A percentile compares a stretch with the other conserved stretches of the same genome.
Conservation (phyloP, 1,139 yeast species). For the Pichia sp. region DNA sequence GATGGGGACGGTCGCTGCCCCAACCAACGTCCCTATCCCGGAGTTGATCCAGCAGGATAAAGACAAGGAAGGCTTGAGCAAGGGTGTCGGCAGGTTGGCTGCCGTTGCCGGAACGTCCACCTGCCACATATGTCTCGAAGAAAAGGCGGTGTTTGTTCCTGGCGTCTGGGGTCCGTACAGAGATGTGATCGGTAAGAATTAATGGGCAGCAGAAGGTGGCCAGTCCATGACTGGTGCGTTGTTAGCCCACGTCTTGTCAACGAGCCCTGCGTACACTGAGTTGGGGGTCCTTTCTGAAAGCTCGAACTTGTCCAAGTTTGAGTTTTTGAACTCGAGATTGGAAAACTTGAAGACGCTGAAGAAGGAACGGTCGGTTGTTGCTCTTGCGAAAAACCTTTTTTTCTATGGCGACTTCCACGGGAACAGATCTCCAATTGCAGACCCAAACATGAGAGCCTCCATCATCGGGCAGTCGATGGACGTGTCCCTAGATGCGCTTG, state of each 20-base stretch:
- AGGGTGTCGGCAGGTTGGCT: constrained; percentile 81
- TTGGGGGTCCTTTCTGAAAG: constrained; percentile 48
- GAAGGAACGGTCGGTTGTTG: constrained; percentile 64
- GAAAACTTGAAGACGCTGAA: constrained; percentile 60
- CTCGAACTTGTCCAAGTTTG: constrained; percentile 72
- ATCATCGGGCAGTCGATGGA: constrained; percentile 94
- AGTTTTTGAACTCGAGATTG: constrained; percentile 68
- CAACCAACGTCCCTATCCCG: constrained; percentile 49
- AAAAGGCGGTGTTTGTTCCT: constrained; percentile 80
- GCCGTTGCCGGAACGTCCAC: constrained; percentile 99
- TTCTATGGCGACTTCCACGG: constrained; percentile 97
- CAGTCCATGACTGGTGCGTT: constrained; percentile 96
- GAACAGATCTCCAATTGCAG: constrained; percentile 94
- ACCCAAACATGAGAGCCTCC: constrained; percentile 88
- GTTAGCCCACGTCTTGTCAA: constrained; percentile 80
- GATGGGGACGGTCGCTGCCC: constrained; percentile 97
- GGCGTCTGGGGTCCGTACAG: constrained; percentile 99
- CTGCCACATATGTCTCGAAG: constrained; percentile 86
- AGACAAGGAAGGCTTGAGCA: constrained; percentile 43
- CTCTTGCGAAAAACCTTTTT: constrained; percentile 78
- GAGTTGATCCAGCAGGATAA: constrained; percentile 39
- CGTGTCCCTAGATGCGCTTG: constrained; percentile 74
- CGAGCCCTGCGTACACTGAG: constrained; percentile 83
- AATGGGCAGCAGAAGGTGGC: constrained; percentile 99
- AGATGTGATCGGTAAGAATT: constrained; percentile 82